These are phyloP conservation scores for Wickerhamomyces sydowiorum DNA, from an alignment of 805 yeast species.

Conservation along the genomic window DNA sequence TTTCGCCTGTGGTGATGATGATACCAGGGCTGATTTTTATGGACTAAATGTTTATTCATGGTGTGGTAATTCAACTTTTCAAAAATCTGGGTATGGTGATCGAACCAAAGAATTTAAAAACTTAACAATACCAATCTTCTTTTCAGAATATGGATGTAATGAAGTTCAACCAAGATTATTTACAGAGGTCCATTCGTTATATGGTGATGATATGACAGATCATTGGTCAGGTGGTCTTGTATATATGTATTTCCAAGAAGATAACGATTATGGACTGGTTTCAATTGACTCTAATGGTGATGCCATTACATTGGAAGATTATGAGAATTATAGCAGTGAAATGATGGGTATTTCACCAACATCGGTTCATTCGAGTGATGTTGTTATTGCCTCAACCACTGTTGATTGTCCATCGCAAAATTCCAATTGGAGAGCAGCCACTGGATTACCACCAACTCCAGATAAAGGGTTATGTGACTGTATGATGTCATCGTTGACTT, in stretches of 20 bases:
- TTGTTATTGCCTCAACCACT: constrained; percentile 36
- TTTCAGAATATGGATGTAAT: constrained; percentile 83
- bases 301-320: constrained; percentile 62
- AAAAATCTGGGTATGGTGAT: constrained; percentile 56
- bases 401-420: constrained; percentile 58
- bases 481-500: constrained; percentile 45
- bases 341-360: constrained; percentile 51
- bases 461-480: constrained; percentile 59
- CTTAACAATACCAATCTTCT: constrained; percentile 67
- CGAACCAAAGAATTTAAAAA: constrained; percentile 61
- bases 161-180: constrained; percentile 62
- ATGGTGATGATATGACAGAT: constrained; percentile 64
- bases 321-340: constrained; percentile 54
- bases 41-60: constrained; percentile 89
- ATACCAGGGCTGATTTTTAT: constrained; percentile 68
- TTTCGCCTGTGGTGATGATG: constrained; percentile 68
- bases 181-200: constrained; percentile 64
- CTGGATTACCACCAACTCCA: constrained; percentile 75
- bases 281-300: constrained; percentile 34
- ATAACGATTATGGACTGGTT: constrained; percentile 71
- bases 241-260: constrained; percentile 78
- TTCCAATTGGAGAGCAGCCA: constrained; percentile 57
- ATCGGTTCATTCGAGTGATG: constrained; percentile 33
- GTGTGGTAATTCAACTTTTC: constrained; percentile 66
- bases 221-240: constrained; percentile 91